Conservation (phyloP, 2,329 filamentous ascomycete genomes). For the Balansia obtecta region DNA sequence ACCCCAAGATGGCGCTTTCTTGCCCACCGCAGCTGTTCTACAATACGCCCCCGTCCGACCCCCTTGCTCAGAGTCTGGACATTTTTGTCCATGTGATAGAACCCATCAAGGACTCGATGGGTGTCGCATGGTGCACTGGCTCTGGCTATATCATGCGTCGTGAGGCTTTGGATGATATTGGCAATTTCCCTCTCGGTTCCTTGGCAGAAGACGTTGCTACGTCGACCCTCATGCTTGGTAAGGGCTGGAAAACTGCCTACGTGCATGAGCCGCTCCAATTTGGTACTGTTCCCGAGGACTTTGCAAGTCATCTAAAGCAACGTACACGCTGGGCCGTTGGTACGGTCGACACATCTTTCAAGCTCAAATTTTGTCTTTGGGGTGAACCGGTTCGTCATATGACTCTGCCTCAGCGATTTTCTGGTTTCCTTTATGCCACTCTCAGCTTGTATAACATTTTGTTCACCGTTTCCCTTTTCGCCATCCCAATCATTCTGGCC, state of each 20-base stretch:
- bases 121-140: slow-evolving; percentile 52
- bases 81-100: slow-evolving; percentile 44
- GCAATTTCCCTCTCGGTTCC: slow-evolving; percentile 47
- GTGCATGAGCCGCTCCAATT: slow-evolving; percentile 48
- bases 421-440: slow-evolving; percentile 43
- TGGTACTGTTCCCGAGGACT: slow-evolving; percentile 46
- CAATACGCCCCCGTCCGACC: slow-evolving; percentile 46
- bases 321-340: slow-evolving; percentile 42
- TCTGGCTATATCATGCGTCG: slow-evolving; percentile 49
- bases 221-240: slow-evolving; percentile 44
- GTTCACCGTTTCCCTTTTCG: slow-evolving; percentile 40
- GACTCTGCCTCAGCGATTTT: slow-evolving; percentile 44
- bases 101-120: slow-evolving; percentile 36
- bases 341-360: slow-evolving; percentile 46
- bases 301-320: slow-evolving; percentile 42
- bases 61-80: slow-evolving; percentile 44
- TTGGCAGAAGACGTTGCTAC: slow-evolving; percentile 49
- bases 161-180: slow-evolving; percentile 46
- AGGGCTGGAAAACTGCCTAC: slow-evolving; percentile 50
- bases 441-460: slow-evolving; percentile 44
- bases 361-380: slow-evolving; percentile 47
- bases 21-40: slow-evolving; percentile 52
- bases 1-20: slow-evolving; percentile 44
- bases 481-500: slow-evolving; percentile 45
- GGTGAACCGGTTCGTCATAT: slow-evolving; percentile 40